A percentile compares a stretch with the other conserved stretches of the same genome.
These are phyloP conservation scores for Erodium moschatum DNA, from an alignment of 441 rosid species.

Conservation along the genomic window DNA sequence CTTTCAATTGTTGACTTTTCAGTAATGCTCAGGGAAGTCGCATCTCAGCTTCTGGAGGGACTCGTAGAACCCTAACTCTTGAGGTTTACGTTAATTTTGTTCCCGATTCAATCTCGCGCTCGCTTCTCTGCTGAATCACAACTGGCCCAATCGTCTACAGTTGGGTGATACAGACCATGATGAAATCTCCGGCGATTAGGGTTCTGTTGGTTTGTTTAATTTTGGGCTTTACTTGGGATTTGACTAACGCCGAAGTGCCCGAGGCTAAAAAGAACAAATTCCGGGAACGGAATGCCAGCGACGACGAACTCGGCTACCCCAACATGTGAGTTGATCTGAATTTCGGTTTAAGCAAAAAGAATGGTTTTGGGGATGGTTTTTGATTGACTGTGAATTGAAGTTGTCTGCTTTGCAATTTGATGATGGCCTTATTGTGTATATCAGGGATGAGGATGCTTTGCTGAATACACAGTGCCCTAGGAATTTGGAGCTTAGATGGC, in stretches of 20 bases:
- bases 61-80: no score
- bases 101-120: background rate
- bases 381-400: no score
- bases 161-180: background rate
- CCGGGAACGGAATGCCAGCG: background rate
- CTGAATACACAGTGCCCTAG: conserved; percentile 89
- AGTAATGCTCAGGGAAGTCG: no score
- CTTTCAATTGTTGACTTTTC: no score
- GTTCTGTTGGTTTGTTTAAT: background rate
- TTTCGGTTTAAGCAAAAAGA: no score
- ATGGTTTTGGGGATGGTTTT: no score
- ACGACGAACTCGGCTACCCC: conserved; percentile 16
- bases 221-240: background rate
- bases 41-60: no score
- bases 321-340: conserved; percentile 42
- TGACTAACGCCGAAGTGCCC: background rate
- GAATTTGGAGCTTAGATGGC: conserved; percentile 94
- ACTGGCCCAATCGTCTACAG: background rate
- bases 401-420: background rate
- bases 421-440: conserved; percentile 9
- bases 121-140: background rate
- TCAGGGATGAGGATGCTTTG: conserved; percentile 84
- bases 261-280: background rate
- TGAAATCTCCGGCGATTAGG: background rate
- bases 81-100: background rate